Conservation (phyloP, 495 filamentous ascomycete genomes). For the Penicillium fimorum region DNA sequence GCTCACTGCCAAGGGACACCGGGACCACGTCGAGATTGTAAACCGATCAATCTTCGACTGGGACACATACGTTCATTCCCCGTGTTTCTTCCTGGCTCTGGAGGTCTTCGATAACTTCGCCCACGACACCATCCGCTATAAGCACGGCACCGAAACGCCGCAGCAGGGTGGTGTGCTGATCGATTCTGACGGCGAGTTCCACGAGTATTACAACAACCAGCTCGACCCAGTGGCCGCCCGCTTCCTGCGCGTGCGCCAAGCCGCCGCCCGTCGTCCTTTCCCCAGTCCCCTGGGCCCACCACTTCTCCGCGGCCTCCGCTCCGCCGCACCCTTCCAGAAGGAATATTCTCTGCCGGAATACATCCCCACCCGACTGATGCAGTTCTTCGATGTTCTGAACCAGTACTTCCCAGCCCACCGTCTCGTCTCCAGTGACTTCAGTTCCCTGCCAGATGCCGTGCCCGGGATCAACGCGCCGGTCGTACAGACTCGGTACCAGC, state of each 20-base stretch:
- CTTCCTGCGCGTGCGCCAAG: constrained; percentile 75
- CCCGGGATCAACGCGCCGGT: constrained; percentile 86
- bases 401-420: constrained; percentile 85
- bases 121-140: constrained; percentile 90
- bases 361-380: constrained; percentile 89
- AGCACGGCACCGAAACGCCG: constrained; percentile 67
- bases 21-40: constrained; percentile 85
- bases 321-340: constrained; percentile 61
- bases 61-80: constrained; percentile 76
- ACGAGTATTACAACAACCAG: constrained; percentile 78
- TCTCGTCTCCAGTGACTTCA: constrained; percentile 89
- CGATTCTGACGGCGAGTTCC: constrained; percentile 83
- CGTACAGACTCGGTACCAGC: constrained; percentile 88
- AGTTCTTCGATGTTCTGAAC: constrained; percentile 89
- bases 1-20: constrained; percentile 68
- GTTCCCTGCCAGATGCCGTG: constrained; percentile 75
- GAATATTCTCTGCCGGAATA: constrained; percentile 83
- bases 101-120: constrained; percentile 99
- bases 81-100: constrained; percentile 97
- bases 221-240: constrained; percentile 82
- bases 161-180: constrained; percentile 87
- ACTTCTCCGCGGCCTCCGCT: constrained; percentile 56
- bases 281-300: constrained; percentile 55
- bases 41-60: constrained; percentile 95
- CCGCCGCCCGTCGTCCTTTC: constrained; percentile 56